These are phyloP conservation scores for Dipodascus geniculatus DNA, from an alignment of 805 yeast species.

Conservation along the genomic window DNA sequence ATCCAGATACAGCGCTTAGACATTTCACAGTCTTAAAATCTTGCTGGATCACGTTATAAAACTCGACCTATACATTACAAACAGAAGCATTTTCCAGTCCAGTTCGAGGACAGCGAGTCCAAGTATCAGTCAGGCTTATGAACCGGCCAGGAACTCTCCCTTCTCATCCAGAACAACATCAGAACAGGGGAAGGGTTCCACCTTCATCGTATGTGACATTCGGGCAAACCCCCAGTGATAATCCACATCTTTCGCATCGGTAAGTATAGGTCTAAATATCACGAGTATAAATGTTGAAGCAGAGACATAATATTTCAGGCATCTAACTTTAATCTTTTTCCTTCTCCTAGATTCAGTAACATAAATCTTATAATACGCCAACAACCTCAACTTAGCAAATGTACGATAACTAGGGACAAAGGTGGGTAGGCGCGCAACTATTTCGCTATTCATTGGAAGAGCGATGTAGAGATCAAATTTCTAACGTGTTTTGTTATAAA, in stretches of 20 bases:
- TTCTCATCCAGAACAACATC: constrained; percentile 1
- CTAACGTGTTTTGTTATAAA: neutral
- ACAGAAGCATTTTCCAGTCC: neutral
- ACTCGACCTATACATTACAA: neutral
- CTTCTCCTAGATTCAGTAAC: neutral
- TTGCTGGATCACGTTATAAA: neutral
- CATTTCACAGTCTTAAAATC: neutral
- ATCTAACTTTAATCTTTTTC: neutral
- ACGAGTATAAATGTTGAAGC: neutral
- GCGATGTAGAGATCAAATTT: neutral
- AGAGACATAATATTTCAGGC: neutral
- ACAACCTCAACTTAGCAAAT: constrained; percentile 1
- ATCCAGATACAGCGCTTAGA: neutral
- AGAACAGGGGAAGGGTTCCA: constrained; percentile 1
- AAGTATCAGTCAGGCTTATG: constrained; percentile 1
- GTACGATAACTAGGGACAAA: constrained; percentile 2
- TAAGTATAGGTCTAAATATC: neutral
- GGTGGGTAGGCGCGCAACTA: neutral
- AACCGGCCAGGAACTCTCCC: constrained; percentile 2
- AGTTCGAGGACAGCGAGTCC: neutral
- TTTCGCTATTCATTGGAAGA: no score
- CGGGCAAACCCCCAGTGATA: neutral
- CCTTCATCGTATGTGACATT: constrained; percentile 1
- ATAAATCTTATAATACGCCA: constrained; percentile 1
- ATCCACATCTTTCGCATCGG: neutral